Conservation (phyloP, 164 flowering plant species). For the Berberis thunbergii region DNA sequence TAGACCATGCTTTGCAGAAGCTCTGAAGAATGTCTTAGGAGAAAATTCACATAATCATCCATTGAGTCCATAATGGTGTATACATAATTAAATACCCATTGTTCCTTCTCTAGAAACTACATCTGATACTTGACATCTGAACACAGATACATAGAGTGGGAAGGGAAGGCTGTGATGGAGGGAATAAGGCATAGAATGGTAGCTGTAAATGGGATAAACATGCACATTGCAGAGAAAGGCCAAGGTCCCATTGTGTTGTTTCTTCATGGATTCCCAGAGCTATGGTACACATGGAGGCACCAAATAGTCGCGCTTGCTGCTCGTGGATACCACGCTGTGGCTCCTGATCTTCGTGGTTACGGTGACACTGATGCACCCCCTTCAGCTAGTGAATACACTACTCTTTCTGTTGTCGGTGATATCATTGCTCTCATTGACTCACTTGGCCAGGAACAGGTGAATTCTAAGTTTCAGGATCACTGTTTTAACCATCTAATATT, state of each 20-base stretch:
- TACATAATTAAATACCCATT: background rate
- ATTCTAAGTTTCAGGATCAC: background rate
- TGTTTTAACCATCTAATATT: too few species aligned
- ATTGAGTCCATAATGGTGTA: background rate
- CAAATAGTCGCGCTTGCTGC: conserved; percentile 27
- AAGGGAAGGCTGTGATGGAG: conserved; percentile 3
- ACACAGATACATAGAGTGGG: background rate
- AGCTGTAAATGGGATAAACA: conserved; percentile 32
- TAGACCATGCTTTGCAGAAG: background rate
- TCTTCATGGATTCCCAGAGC: conserved; percentile 40
- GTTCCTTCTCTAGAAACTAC: background rate
- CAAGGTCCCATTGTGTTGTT: conserved; percentile 26
- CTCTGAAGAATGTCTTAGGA: background rate
- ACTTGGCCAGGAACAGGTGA: conserved; percentile 28
- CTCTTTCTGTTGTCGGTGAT: conserved; percentile 55
- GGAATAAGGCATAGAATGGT: conserved; percentile 17
- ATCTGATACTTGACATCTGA: background rate
- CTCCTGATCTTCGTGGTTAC: conserved; percentile 41
- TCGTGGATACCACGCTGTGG: conserved; percentile 38
- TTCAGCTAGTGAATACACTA: conserved; percentile 30
- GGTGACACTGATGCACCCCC: conserved; percentile 53
- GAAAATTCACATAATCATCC: background rate
- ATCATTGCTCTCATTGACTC: conserved; percentile 50
- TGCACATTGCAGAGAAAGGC: conserved; percentile 39
- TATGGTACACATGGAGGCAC: conserved; percentile 43